Evolutionary conservation across 2,329 filamentous ascomycete species (phyloP), one percentile per base, ranked within the genome.

Genomic region (Rasamsonia emersonii): DNA sequence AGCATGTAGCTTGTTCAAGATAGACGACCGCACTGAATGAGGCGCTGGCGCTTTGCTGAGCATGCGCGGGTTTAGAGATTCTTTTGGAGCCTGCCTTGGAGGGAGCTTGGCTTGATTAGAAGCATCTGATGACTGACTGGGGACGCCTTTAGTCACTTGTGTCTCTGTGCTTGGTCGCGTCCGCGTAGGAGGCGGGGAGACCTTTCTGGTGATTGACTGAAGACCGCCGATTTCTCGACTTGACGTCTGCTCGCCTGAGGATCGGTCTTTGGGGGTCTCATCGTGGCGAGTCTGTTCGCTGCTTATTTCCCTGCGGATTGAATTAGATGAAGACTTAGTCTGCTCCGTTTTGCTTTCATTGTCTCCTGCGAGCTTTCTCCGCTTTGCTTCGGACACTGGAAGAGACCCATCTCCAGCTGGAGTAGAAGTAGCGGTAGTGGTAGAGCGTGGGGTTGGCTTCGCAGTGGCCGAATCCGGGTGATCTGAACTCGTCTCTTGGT

Each of bases 31-130:
- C 18, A 54, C 51, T 18, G 50, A 40, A 47, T 67, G 62, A 16
- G 54, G 40, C 15, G 61, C 62, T 18, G 65, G 65, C 7, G 64
- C 54, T 28, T 61, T 62, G 2, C 50, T 35, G 10, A 68, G 40
- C 49, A 64, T 61, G 34, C 65, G 56, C 18, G 65, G 65, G 36
- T 65, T 66, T 24, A 68, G 42, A 5, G 50, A 46, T 48, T 67
- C 64, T 30, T 56, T 58, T 5, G 53, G 57, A 7, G 47, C 51
- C 20, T 55, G 49, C 30, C 57, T 49, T 32, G 46, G 45, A 23
- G 49, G 42, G 4, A 50, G 36, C 16, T 33, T 24, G 16, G 30
- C 11, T 9, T 18, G 19, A n/a, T 30, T 23, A 15, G 25, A 11
- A 8, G 18, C 19, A n/a, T 5, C 18, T 16, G 28, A 17, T 7